Conservation (phyloP, 495 filamentous ascomycete genomes). For the Parachaetomium inaequale region DNA sequence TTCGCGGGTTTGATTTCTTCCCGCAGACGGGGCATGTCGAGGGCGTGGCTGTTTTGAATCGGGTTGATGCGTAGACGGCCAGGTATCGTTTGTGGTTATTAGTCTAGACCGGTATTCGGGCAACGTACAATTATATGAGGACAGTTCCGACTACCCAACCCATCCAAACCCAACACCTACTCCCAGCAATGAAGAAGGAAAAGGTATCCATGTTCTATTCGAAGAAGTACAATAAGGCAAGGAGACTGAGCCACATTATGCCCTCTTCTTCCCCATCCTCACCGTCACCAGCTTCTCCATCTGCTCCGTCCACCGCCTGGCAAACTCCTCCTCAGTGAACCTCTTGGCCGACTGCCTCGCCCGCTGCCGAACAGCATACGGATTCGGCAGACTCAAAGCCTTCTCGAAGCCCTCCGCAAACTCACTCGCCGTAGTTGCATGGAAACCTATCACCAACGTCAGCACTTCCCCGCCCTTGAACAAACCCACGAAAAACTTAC, state of each 20-base stretch:
- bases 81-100: too few species aligned
- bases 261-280: constrained; percentile 19
- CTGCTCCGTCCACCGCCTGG: constrained; percentile 64
- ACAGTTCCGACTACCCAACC: too few species aligned
- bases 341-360: constrained; percentile 71
- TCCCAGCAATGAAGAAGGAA: not conserved
- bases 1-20: constrained; percentile 96
- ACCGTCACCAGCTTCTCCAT: constrained; percentile 63
- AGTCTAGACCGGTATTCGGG: too few species aligned
- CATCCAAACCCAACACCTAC: constrained; percentile 8
- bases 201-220: constrained; percentile 27
- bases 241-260: constrained; percentile 1
- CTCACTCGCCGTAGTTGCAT: constrained; percentile 68
- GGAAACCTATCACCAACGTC: constrained; percentile 60
- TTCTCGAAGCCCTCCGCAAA: constrained; percentile 76
- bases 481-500: constrained; percentile 35
- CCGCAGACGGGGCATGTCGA: constrained; percentile 97
- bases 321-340: constrained; percentile 87
- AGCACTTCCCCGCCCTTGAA: constrained; percentile 1
- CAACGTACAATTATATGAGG: too few species aligned
- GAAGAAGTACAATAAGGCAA: not conserved
- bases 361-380: constrained; percentile 65
- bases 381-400: constrained; percentile 61
- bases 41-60: constrained; percentile 77
- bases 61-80: constrained; percentile 36